Evolutionary conservation across 345 rosid genomes (phyloP).

Genomic region (Gossypium sturtianum): DNA sequence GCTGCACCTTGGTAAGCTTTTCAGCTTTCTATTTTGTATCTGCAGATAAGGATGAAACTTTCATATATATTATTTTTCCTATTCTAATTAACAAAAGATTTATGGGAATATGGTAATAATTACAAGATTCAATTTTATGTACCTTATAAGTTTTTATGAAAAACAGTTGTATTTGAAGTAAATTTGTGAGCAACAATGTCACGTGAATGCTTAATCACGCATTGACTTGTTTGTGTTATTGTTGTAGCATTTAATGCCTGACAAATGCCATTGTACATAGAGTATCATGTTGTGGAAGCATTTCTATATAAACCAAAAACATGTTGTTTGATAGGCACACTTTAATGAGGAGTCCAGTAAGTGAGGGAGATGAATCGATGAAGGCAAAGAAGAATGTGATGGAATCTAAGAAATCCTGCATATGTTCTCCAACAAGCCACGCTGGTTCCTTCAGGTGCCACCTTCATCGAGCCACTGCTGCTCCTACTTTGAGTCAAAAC

Average conservation of each 20-base stretch:
- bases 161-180: background rate
- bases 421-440: slow-evolving; percentile 24
- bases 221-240: background rate
- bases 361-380: background rate
- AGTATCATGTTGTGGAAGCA: too few species aligned
- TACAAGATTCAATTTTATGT: too few species aligned
- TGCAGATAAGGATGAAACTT: background rate
- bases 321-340: background rate
- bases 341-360: background rate
- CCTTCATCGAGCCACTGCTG: slow-evolving; percentile 16
- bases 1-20: background rate
- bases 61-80: background rate
- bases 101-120: too few species aligned
- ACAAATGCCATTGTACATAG: too few species aligned
- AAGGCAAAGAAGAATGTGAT: background rate
- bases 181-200: background rate
- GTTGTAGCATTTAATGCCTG: background rate
- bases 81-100: background rate
- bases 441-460: slow-evolving; percentile 31
- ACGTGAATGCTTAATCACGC: background rate
- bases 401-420: slow-evolving; percentile 15
- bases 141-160: too few species aligned
- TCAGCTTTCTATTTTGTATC: background rate
- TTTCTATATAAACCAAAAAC: too few species aligned
- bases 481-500: background rate